A percentile compares a stretch with the other conserved stretches of the same genome.
Evolutionary conservation across 2,329 filamentous ascomycete genomes (phyloP).

Genomic region (Neonectria ditissima): DNA sequence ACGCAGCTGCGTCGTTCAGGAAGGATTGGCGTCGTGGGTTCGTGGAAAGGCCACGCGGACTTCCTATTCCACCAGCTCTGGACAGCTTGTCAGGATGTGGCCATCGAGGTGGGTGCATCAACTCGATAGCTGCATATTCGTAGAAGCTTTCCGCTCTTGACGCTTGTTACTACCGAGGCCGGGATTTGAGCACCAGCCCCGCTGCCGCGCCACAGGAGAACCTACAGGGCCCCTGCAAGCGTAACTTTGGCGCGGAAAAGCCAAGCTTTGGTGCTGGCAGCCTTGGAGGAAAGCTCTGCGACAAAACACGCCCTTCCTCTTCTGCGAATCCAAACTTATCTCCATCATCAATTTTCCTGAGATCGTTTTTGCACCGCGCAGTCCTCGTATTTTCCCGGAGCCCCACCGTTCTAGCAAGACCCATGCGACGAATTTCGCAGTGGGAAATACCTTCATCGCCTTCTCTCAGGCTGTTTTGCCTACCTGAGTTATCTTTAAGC

Average conservation of each 20-base stretch:
- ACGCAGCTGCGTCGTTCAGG: not conserved
- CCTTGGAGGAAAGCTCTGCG: slow-evolving; percentile 8
- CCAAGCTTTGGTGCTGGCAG: slow-evolving; percentile 7
- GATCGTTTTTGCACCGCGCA: not conserved
- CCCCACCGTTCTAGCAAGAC: not conserved
- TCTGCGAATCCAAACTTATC: not conserved
- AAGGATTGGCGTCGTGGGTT: not conserved
- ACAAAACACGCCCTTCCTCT: not conserved
- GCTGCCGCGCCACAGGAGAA: slow-evolving; percentile 9
- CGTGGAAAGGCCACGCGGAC: slow-evolving; percentile 12
- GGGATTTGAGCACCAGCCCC: not conserved
- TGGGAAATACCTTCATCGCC: not conserved
- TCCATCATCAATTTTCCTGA: not conserved
- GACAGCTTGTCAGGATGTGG: slow-evolving; percentile 42
- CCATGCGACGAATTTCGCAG: slow-evolving; percentile 25
- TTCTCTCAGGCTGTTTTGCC: slow-evolving; percentile 19
- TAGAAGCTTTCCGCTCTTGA: slow-evolving; percentile 8
- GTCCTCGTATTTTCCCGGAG: not conserved
- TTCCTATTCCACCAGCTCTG: slow-evolving; percentile 27
- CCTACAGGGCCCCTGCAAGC: slow-evolving; percentile 11
- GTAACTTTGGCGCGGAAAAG: not conserved
- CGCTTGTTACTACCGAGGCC: slow-evolving; percentile 20
- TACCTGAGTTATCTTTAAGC: not conserved
- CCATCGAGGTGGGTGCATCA: not conserved
- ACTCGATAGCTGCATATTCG: slow-evolving; percentile 40